Base-by-base conservation (phyloP, 306 rosid species). In the Quercus variabilis region DNA sequence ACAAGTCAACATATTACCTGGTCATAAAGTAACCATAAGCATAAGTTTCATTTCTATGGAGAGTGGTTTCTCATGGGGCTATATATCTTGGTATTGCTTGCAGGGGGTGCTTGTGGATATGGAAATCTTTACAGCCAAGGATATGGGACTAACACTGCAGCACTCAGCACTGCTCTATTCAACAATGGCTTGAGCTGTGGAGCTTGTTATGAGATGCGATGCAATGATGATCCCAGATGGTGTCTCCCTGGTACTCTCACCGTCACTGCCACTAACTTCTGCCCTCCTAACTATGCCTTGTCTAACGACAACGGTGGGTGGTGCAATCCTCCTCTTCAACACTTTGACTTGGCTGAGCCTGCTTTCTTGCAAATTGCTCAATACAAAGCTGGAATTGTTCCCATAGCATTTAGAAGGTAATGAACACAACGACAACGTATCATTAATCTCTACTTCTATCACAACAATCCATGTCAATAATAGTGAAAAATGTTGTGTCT, bases 291-390 rank as follows among this genome's bases (percentile, higher is more conserved):
- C 92, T 1, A 7, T 0, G 99, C 96, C 18, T 75, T 85, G 80
- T 20, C 99, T 15, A 96, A 93, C 35, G 75, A 80, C 90, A 93
- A 96, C 63, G 99, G 99, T 51, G 99, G 99, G 3, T 96, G 98
- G 99, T 96, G 99, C 87, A 96, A 96, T 81, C 99, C 98, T 85
- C 99, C 99, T 2, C 92, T 95, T 8, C 97, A 95, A 49, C 99
- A 95, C 87, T 95, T 95, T 35, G 99, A 95, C 84, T 80, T 95
- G 77, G 98, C 99, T 2, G 97, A 95, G 86, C 99, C 99, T 33
- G 98, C 98, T 83, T 95, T 95, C 96, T 77, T 91, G 43, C 90
- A 95, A 49, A 95, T 95, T 71, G 99, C 99, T 19, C 93, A 93
- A 59, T 95, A 90, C 86, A 85, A 75, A 20, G 99, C 99, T n/a